Base-by-base conservation (phyloP, 2,329 filamentous ascomycete species). In the Hortaea werneckii region DNA sequence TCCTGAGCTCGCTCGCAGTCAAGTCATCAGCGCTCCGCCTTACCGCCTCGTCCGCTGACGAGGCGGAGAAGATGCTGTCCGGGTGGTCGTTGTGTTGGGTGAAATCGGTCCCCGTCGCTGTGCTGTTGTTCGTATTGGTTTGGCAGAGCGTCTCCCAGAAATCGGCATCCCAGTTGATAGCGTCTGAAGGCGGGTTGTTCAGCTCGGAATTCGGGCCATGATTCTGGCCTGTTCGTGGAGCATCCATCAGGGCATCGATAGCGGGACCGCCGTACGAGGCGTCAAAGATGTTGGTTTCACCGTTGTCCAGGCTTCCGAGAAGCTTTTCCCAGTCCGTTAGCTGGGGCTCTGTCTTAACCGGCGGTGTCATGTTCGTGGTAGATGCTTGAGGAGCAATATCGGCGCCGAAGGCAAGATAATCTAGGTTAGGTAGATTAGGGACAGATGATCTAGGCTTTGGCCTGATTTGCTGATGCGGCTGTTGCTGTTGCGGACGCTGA, bases 251-350 rank as follows among this genome's bases (percentile, higher is more conserved):
- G 70, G 65, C 56, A 26, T 65, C 61, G 37, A 65, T 65, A 6
- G 71, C 72, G 7, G 76, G 74, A 0, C 83, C 83, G 13, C 84
- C 85, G 54, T 88, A 88, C 45, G 87, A 87, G 37, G 82, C 82
- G 59, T 87, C 83, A 64, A 87, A 92, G n/a, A 94, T 83, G 59
- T 90, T 94, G 44, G 82, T 79, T 53, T 83, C 77, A 0, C 86
- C 86, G 32, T 81, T 81, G 56, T 94, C 87, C 62, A 94, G 80
- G 20, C 82, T 83, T 4, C 83, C 82, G 1, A 94, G 74, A 0
- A 94, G 73, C 1, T 82, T 79, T 63, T 94, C 87, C 88, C 87
- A 94, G 56, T 92, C 86, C 0, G 79, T 73, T 6, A 80, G 69
- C 1, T 80, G 80, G 9, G 60, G 57, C 26, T 63, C 58, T 27